Percentiles rank a stretch among this genome's conserved stretches.
Evolutionary conservation across 2,329 filamentous ascomycete species (phyloP).

Genomic region (Fusarium compactum): DNA sequence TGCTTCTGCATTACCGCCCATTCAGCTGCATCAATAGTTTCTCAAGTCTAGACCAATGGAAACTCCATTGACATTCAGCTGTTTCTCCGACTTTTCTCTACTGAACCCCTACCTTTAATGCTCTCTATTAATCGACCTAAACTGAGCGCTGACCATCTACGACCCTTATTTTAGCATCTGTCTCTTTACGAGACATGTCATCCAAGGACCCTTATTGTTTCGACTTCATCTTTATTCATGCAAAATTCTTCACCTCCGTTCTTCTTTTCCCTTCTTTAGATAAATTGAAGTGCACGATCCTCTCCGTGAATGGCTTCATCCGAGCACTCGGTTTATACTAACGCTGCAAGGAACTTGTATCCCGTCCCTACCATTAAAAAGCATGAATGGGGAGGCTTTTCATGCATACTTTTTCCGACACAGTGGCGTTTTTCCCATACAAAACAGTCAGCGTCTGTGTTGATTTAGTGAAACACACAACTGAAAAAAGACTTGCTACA

Average conservation of each 20-base stretch:
- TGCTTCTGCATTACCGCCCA: background rate
- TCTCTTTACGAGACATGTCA: background rate
- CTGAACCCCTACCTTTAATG: background rate
- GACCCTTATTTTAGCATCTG: background rate
- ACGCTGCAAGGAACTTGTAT: background rate
- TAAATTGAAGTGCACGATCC: background rate
- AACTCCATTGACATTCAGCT: background rate
- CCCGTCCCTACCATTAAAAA: background rate
- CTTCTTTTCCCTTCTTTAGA: too few species aligned
- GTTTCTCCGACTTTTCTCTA: background rate
- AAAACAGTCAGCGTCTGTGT: conserved; percentile 1
- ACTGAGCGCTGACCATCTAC: conserved; percentile 3
- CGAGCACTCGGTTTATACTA: background rate
- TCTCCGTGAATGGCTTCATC: background rate
- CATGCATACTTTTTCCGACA: conserved; percentile 9
- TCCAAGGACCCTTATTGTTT: background rate
- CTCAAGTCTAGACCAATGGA: background rate
- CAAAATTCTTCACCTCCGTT: background rate
- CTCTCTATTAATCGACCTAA: background rate
- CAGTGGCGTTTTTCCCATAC: conserved; percentile 20
- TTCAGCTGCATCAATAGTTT: background rate
- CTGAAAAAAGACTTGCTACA: conserved; percentile 10
- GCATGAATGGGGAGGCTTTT: background rate
- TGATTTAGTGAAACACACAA: conserved; percentile 39
- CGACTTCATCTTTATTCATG: background rate